Conservation (phyloP, 805 yeast genomes). For the Kluyveromyces nonfermentans region DNA sequence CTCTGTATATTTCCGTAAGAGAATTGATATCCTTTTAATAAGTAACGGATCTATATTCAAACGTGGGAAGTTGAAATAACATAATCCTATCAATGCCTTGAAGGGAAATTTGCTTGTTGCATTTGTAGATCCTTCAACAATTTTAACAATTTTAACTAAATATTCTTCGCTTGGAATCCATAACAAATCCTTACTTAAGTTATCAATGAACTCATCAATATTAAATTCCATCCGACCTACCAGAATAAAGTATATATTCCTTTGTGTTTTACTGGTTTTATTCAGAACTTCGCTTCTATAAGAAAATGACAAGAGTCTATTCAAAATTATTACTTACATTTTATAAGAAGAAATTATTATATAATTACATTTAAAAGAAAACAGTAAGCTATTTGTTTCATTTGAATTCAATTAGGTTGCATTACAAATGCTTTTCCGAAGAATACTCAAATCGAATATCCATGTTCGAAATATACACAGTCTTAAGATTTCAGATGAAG, state of each 20-base stretch:
- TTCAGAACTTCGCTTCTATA: too few relatives aligned
- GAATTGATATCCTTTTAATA: neutral
- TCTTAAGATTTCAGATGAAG: constrained; percentile 36
- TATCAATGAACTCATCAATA: neutral
- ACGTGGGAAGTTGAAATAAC: neutral
- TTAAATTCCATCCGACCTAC: neutral
- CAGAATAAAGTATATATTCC: too few relatives aligned
- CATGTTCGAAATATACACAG: neutral
- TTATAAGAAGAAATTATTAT: neutral
- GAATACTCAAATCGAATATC: neutral
- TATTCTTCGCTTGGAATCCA: neutral
- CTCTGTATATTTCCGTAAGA: neutral
- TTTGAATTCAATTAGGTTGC: too few relatives aligned
- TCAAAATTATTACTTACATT: neutral
- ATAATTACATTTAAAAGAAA: too few relatives aligned
- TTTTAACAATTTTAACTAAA: neutral
- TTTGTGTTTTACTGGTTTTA: neutral
- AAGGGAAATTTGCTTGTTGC: neutral
- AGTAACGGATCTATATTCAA: neutral
- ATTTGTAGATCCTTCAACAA: neutral
- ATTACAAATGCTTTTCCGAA: neutral
- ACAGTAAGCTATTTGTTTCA: too few relatives aligned
- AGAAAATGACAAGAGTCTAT: neutral
- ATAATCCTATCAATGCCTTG: neutral
- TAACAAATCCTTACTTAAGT: neutral